Evolutionary conservation across 495 filamentous ascomycete species (phyloP).

Genomic region (Neurospora cerealis): DNA sequence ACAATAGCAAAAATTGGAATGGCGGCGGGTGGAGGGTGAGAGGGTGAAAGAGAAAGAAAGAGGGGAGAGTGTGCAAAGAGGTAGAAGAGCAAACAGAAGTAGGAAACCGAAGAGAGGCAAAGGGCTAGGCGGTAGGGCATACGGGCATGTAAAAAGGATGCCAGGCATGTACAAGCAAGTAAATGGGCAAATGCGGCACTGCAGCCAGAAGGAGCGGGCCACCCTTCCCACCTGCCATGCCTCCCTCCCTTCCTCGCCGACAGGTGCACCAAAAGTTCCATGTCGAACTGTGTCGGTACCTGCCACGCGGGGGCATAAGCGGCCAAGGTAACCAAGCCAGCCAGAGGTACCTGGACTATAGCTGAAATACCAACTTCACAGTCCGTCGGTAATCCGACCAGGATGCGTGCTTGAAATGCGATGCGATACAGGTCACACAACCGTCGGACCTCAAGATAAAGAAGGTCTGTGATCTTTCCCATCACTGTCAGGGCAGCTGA

Average conservation of each 20-base stretch:
- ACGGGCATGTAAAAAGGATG: neutral
- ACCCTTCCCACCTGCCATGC: neutral
- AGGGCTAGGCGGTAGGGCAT: neutral
- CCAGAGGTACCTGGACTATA: neutral
- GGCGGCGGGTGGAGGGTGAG: neutral
- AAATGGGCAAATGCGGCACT: neutral
- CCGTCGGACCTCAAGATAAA: neutral
- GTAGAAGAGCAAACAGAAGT: neutral
- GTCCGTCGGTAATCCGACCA: neutral
- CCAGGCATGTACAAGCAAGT: neutral
- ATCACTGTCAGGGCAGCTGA: neutral
- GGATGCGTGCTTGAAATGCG: neutral
- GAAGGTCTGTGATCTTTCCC: neutral
- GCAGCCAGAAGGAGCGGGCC: neutral
- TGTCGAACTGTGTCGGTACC: neutral
- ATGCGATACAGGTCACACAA: neutral
- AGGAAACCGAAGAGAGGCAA: neutral
- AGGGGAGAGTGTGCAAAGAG: conserved; percentile 2
- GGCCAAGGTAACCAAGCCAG: neutral
- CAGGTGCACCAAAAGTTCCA: neutral
- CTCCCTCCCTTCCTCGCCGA: neutral
- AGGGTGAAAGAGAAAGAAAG: neutral
- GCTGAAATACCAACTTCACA: neutral
- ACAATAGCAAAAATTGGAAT: neutral
- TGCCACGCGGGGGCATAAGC: neutral